Base-by-base conservation (phyloP, 192 early-diverging fungal species). In the Dissophora ornata region DNA sequence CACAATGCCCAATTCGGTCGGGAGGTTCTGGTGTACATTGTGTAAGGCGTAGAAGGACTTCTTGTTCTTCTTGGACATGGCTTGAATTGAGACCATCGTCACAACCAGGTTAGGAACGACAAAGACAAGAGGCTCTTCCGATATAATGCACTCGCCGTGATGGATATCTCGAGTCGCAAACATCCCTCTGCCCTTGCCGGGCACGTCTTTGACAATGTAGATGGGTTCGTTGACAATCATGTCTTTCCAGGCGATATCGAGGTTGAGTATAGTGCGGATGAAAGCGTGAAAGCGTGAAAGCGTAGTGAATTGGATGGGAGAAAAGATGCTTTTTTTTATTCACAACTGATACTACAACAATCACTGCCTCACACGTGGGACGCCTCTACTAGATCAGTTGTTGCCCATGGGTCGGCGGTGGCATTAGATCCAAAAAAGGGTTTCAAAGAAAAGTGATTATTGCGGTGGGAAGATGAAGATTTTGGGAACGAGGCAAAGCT, bases 111-210 rank as follows among this genome's bases (percentile, higher is more conserved):
- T 21, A 7, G 1, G 51, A 25, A 12, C n/a, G 36, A 30, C 62
- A 54, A 46, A 65, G 15, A 65, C 51, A 19, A 65, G 50, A 4
- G 62, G 62, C 29, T 45, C 33, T 26, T 65, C 62, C 2, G 62
- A 55, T 11, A 55, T 15, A 45, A 65, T 45, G 33, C 62, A 65
- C 26, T 41, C 52, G 36, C 62, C 62, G 21, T 41, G 40, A 40
- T 53, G 44, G 21, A 65, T 65, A 44, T 54, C 42, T 65, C 30
- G 26, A 48, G 62, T 34, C 15, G 51, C 62, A 65, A 65, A 65
- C 41, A 65, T 55, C 18, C 51, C 62, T 41, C 12, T 65, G 29
- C 52, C 62, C 33, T 65, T 65, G 26, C 52, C 51, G 29, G 62
- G 51, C 30, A 51, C 33, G 26, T 63, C 61, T 36, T 53, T 63